Percentiles rank a stretch among this genome's conserved stretches.
Evolutionary conservation across 345 rosid species (phyloP).

Genomic region (Alliaria petiolata): DNA sequence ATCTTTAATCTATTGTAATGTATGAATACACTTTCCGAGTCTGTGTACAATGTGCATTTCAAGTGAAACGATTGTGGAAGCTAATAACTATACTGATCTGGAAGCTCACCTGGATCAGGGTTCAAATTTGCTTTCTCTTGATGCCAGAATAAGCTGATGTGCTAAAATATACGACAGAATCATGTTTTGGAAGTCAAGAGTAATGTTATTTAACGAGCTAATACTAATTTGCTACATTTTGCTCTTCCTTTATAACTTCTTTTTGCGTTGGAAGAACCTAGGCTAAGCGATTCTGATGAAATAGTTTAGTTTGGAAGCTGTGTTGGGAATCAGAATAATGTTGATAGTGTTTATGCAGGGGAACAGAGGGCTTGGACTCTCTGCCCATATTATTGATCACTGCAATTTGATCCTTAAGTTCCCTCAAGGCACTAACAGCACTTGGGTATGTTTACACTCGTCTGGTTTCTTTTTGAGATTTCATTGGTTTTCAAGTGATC

Average conservation of each 20-base stretch:
- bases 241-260: not conserved
- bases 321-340: not conserved
- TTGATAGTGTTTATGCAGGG: constrained; percentile 42
- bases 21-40: not conserved
- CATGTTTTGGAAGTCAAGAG: not conserved
- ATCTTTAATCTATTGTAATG: not conserved
- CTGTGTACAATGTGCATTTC: not conserved
- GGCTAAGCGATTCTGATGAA: too few relatives aligned
- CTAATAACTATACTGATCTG: not conserved
- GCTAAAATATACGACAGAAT: not conserved
- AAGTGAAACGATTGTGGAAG: not conserved
- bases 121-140: not conserved
- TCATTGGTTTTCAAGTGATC: not conserved
- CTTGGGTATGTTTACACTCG: constrained; percentile 59
- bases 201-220: not conserved
- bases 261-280: too few relatives aligned
- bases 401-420: constrained; percentile 84
- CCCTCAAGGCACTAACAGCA: constrained; percentile 92
- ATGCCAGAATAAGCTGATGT: not conserved
- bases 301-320: not conserved
- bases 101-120: too few relatives aligned
- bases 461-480: not conserved
- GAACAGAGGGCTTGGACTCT: constrained; percentile 85
- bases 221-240: not conserved
- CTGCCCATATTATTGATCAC: constrained; percentile 64